Evolutionary conservation across 306 rosid species (phyloP).

Genomic region (Casuarina cunninghamiana): DNA sequence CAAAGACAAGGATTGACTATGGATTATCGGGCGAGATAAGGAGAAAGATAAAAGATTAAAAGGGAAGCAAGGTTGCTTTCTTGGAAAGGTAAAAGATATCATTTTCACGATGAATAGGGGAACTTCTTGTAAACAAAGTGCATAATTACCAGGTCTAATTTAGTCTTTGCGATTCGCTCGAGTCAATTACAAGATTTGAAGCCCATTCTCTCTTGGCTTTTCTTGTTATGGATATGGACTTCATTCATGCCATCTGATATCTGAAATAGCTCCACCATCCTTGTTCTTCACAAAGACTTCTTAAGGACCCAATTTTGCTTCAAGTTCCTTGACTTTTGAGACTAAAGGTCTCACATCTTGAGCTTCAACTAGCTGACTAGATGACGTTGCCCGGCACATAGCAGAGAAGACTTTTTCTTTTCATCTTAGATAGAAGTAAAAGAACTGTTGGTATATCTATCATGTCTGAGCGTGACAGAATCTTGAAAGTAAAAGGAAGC

Average conservation of each 20-base stretch:
- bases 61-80: background rate
- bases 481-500: background rate
- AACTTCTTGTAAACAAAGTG: background rate
- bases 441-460: conserved; percentile 1
- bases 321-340: conserved; percentile 53
- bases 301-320: conserved; percentile 55
- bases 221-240: background rate
- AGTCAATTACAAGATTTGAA: background rate
- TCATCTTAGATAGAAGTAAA: conserved; percentile 14
- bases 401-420: conserved; percentile 8
- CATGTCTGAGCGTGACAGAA: background rate
- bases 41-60: background rate
- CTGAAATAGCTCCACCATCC: conserved; percentile 2
- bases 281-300: conserved; percentile 18
- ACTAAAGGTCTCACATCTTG: conserved; percentile 64
- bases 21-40: background rate
- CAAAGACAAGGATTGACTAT: background rate
- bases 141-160: background rate
- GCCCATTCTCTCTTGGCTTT: conserved; percentile 2
- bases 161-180: background rate
- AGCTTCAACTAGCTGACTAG: conserved; percentile 41
- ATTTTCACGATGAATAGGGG: background rate
- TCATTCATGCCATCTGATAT: background rate
- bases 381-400: conserved; percentile 45
- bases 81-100: background rate